These are phyloP conservation scores for Monosporozyma solicola DNA, from an alignment of 805 yeast species.

Conservation along the genomic window DNA sequence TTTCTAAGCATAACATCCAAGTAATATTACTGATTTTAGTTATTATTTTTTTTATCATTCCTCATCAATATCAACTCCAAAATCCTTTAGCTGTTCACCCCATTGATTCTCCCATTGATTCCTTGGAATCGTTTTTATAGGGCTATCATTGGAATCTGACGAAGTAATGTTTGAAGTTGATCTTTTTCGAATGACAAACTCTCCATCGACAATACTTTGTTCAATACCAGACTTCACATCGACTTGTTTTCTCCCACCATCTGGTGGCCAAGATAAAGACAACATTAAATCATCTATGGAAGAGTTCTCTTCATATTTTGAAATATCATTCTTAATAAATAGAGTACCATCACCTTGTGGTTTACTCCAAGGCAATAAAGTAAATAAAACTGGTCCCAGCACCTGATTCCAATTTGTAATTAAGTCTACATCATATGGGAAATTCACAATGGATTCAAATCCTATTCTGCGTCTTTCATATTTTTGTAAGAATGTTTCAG, in stretches of 20 bases:
- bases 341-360: slow-evolving; percentile 53
- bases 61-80: slow-evolving; percentile 75
- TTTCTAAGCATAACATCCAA: background rate
- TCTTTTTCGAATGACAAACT: slow-evolving; percentile 26
- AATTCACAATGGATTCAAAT: slow-evolving; percentile 53
- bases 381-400: slow-evolving; percentile 53
- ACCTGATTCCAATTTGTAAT: slow-evolving; percentile 42
- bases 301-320: slow-evolving; percentile 27
- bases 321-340: slow-evolving; percentile 47
- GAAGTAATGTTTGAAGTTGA: background rate
- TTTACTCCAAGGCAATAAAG: slow-evolving; percentile 66
- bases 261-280: slow-evolving; percentile 89
- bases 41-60: slow-evolving; percentile 28
- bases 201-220: slow-evolving; percentile 18
- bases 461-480: slow-evolving; percentile 28
- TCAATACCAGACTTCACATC: background rate
- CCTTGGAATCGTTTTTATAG: slow-evolving; percentile 23
- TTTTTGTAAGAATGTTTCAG: slow-evolving; percentile 7
- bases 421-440: slow-evolving; percentile 75
- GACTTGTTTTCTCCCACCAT: slow-evolving; percentile 42
- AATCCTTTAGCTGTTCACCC: slow-evolving; percentile 81
- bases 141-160: slow-evolving; percentile 10
- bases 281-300: slow-evolving; percentile 44
- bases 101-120: slow-evolving; percentile 61
- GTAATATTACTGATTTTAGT: background rate